Percentiles rank a stretch among this genome's conserved stretches.
Conservation (phyloP, 352 stramenopile species). For the Globisporangium orthogonon region DNA sequence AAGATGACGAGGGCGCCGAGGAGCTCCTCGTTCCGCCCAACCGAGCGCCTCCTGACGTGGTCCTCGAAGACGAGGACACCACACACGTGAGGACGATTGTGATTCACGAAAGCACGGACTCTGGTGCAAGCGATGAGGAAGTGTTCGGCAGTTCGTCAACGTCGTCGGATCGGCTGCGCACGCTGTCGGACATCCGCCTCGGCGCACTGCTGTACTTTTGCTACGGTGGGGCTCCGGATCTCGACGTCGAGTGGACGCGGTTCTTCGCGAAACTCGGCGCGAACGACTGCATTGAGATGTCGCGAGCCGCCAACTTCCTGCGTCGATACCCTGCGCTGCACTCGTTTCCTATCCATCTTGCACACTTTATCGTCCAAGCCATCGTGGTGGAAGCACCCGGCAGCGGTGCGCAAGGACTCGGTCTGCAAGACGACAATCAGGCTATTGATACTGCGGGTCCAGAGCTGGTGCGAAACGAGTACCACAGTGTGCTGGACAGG, state of each 20-base stretch:
- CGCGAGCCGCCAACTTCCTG: slow-evolving; percentile 32
- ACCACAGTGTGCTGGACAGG: slow-evolving; percentile 20
- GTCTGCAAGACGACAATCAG: not conserved
- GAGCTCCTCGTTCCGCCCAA: slow-evolving; percentile 7
- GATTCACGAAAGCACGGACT: not conserved
- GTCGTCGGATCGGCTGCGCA: slow-evolving; percentile 20
- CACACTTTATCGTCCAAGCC: slow-evolving; percentile 50
- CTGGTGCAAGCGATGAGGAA: not conserved
- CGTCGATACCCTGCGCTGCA: slow-evolving; percentile 26
- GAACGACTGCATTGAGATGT: slow-evolving; percentile 38
- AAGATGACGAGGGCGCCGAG: slow-evolving; percentile 38
- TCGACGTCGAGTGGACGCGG: slow-evolving; percentile 35
- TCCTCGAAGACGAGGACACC: slow-evolving; percentile 29
- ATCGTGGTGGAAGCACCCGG: slow-evolving; percentile 23
- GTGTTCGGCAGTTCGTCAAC: not conserved
- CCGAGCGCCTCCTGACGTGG: slow-evolving; percentile 33
- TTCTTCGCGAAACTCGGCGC: slow-evolving; percentile 26
- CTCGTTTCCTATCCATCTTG: slow-evolving; percentile 31
- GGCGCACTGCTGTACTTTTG: slow-evolving; percentile 54
- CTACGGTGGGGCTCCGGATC: slow-evolving; percentile 42
- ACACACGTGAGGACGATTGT: not conserved
- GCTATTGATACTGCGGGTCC: not conserved
- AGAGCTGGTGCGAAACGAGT: slow-evolving; percentile 14
- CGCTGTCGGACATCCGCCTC: slow-evolving; percentile 32
- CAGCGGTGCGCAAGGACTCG: not conserved